Evolutionary conservation across 2,329 filamentous ascomycete species (phyloP).

Genomic region (Rutstroemia sp.): DNA sequence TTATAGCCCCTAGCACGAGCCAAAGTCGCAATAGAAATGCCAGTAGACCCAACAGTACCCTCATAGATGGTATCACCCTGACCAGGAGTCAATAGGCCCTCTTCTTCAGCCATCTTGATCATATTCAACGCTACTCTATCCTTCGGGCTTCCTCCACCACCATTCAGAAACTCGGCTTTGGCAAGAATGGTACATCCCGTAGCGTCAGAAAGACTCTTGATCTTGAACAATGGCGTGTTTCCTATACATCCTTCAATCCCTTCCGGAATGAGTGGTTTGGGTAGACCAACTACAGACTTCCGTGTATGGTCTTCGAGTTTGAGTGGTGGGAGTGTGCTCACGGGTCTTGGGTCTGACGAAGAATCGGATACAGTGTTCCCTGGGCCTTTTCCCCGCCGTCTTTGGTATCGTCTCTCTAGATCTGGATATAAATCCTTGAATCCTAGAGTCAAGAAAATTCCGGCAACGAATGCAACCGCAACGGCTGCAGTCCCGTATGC

Average conservation of each 20-base stretch:
- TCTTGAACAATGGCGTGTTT: conserved; percentile 81
- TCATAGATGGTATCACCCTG: conserved; percentile 95
- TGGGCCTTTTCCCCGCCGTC: conserved; percentile 28
- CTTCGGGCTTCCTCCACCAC: conserved; percentile 88
- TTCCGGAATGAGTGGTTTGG: conserved; percentile 46
- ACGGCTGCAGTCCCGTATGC: conserved; percentile 60
- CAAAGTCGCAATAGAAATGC: conserved; percentile 86
- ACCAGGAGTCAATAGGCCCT: conserved; percentile 67
- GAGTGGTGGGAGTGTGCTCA: conserved; percentile 35
- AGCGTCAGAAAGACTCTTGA: conserved; percentile 76
- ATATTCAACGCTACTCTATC: conserved; percentile 90
- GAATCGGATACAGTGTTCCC: conserved; percentile 6
- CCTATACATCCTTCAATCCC: conserved; percentile 92
- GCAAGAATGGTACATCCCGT: conserved; percentile 86
- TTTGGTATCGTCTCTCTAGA: conserved; percentile 57
- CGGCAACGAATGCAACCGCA: conserved; percentile 66
- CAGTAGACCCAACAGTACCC: conserved; percentile 92
- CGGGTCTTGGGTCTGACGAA: conserved; percentile 20
- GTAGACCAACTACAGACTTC: conserved; percentile 20
- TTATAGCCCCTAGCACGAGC: conserved; percentile 83
- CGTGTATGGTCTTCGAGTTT: conserved; percentile 50
- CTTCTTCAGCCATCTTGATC: conserved; percentile 73
- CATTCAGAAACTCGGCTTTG: conserved; percentile 95
- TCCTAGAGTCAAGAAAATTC: conserved; percentile 66
- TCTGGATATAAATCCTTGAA: conserved; percentile 77